Percentiles rank a stretch among this genome's conserved stretches.
Evolutionary conservation across 208 protist genomes (phyloP).

Genomic region (Trypanosoma conorhini): DNA sequence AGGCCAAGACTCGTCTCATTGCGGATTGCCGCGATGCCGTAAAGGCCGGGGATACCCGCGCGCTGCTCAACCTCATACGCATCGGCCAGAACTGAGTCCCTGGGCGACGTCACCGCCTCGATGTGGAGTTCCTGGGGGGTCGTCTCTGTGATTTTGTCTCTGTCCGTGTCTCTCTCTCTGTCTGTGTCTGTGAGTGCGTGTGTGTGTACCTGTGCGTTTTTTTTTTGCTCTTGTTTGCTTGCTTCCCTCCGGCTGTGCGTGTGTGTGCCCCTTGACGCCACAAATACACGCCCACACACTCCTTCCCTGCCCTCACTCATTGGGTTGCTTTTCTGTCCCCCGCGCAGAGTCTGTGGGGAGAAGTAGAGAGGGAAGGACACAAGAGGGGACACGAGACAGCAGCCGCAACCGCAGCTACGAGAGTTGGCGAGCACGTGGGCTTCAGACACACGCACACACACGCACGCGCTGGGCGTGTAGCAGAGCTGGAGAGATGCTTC

Average conservation of each 20-base stretch:
- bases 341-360: background rate
- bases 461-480: background rate
- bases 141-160: background rate
- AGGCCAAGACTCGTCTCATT: conserved; percentile 59
- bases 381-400: conserved; percentile 1
- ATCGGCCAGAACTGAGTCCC: conserved; percentile 32
- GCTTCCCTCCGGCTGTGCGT: too few relatives aligned
- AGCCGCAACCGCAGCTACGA: background rate
- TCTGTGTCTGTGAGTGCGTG: background rate
- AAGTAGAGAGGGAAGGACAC: background rate
- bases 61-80: conserved; percentile 85
- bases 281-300: background rate
- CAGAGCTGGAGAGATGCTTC: conserved; percentile 19
- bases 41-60: conserved; percentile 71
- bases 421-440: background rate
- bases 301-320: background rate
- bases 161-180: background rate
- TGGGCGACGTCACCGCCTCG: background rate
- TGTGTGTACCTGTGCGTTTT: background rate
- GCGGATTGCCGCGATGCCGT: conserved; percentile 84
- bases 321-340: background rate
- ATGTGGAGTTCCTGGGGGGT: background rate
- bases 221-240: background rate
- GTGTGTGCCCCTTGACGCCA: background rate
- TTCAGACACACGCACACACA: background rate